Evolutionary conservation across 345 rosid species (phyloP).

Genomic region (Salix koriyanagi): DNA sequence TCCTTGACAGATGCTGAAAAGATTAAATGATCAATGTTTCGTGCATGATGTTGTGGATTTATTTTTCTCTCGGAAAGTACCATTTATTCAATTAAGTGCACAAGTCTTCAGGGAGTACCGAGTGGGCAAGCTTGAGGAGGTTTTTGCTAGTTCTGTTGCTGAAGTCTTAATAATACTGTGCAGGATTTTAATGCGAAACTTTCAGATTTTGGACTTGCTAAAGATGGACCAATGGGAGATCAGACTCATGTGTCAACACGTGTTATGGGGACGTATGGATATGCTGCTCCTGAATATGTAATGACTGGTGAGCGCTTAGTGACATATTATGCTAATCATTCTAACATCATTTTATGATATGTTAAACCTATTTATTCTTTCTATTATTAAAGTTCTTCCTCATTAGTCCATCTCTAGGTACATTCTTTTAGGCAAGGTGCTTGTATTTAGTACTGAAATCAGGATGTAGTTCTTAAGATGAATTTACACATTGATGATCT

Average conservation of each 20-base stretch:
- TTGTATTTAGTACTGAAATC: neutral
- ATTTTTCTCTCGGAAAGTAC: neutral
- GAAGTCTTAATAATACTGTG: slow-evolving; percentile 29
- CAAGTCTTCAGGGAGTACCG: neutral
- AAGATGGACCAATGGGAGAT: slow-evolving; percentile 98
- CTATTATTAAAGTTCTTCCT: neutral
- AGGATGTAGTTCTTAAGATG: neutral
- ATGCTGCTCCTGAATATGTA: slow-evolving; percentile 95
- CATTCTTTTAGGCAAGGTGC: neutral
- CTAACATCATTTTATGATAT: no score
- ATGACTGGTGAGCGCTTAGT: slow-evolving; percentile 70
- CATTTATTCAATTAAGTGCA: neutral
- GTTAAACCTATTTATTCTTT: no score
- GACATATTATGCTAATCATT: neutral
- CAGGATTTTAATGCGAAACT: slow-evolving; percentile 88
- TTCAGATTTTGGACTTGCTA: slow-evolving; percentile 94
- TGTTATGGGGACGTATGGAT: slow-evolving; percentile 97
- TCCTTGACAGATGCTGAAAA: neutral
- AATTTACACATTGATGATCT: neutral
- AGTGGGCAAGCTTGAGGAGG: neutral
- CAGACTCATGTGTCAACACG: slow-evolving; percentile 98
- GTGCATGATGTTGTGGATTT: neutral
- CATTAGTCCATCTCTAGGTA: neutral
- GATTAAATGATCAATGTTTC: neutral
- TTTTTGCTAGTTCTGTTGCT: slow-evolving; percentile 16